These are phyloP conservation scores for Imleria badia DNA, from an alignment of 768 basidiomycete genomes.

Conservation along the genomic window DNA sequence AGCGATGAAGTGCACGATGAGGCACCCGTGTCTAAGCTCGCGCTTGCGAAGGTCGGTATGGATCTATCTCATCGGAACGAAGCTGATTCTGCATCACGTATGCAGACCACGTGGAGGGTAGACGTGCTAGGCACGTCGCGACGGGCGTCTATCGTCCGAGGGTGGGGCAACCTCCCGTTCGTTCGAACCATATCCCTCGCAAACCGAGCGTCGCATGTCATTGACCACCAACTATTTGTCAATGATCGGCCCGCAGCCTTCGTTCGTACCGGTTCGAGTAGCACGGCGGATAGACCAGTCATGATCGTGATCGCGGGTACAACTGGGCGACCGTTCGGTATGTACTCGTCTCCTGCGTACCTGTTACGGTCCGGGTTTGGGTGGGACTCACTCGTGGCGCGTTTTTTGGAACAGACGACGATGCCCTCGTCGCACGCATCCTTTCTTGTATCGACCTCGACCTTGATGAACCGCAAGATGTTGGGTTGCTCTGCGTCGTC, in stretches of 20 bases:
- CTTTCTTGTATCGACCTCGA: conserved; percentile 8
- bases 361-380: too few relatives aligned
- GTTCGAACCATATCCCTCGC: background rate
- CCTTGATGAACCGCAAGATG: conserved; percentile 7
- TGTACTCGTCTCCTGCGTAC: background rate
- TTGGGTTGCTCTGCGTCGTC: conserved; percentile 12
- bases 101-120: background rate
- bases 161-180: background rate
- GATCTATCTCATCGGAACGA: background rate
- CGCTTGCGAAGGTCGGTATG: conserved; percentile 5
- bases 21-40: background rate
- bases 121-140: background rate
- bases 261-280: background rate
- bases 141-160: background rate
- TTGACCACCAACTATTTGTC: background rate
- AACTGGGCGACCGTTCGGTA: conserved; percentile 13
- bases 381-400: background rate
- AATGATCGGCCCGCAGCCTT: background rate
- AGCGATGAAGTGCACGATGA: background rate
- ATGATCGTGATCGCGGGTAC: conserved; percentile 4
- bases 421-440: conserved; percentile 4
- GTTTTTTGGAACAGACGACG: conserved; percentile 6
- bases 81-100: background rate
- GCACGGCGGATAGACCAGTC: background rate
- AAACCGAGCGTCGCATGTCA: background rate